A percentile compares a stretch with the other conserved stretches of the same genome.
Conservation (phyloP, 495 filamentous ascomycete species). For the Echria macrotheca region DNA sequence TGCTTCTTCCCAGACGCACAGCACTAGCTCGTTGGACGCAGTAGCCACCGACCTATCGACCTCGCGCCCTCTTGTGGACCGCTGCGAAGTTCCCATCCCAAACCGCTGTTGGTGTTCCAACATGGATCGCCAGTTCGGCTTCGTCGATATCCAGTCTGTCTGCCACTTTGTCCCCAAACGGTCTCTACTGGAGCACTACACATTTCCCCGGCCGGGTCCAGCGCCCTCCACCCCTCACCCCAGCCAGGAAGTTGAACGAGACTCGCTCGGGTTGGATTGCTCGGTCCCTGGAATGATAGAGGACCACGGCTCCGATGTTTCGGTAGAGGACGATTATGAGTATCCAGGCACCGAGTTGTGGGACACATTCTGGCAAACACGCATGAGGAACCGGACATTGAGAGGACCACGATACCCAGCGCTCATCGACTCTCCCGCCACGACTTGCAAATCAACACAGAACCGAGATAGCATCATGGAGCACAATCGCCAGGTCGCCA, state of each 20-base stretch:
- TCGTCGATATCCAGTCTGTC: conserved; percentile 5
- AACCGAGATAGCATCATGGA: neutral
- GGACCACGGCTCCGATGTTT: conserved; percentile 27
- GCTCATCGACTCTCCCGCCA: conserved; percentile 8
- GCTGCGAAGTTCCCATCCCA: neutral
- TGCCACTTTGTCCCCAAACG: neutral
- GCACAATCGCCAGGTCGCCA: neutral
- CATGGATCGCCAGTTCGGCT: conserved; percentile 8
- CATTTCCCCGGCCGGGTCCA: conserved; percentile 10
- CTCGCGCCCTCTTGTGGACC: neutral
- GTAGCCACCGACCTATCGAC: neutral
- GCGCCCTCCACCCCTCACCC: neutral
- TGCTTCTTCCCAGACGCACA: neutral
- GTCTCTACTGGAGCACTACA: conserved; percentile 15
- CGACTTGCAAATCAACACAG: neutral
- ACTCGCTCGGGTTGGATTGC: conserved; percentile 21
- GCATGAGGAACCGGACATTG: neutral
- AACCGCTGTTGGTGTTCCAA: neutral
- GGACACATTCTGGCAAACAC: conserved; percentile 22
- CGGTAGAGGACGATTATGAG: conserved; percentile 26
- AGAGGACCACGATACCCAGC: conserved; percentile 11
- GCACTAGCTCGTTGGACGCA: neutral
- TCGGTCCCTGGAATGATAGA: conserved; percentile 26
- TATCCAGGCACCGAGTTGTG: conserved; percentile 19
- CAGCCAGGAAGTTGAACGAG: conserved; percentile 6